Evolutionary conservation across 2,329 filamentous ascomycete genomes (phyloP).

Genomic region (Achaetomium macrosporum): DNA sequence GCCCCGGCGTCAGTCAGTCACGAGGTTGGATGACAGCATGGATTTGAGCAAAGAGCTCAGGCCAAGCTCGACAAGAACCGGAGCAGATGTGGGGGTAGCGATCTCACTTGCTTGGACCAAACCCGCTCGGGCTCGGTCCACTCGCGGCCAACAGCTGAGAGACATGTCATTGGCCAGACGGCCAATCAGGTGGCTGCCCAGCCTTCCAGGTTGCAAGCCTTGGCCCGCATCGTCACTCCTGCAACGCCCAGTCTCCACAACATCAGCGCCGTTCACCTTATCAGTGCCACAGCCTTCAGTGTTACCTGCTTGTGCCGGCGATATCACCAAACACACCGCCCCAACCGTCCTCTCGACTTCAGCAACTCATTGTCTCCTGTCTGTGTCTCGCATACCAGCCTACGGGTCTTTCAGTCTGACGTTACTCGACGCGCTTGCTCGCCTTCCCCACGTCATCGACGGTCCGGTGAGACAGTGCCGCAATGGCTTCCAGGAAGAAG

Average conservation of each 20-base stretch:
- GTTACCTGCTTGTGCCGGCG: background rate
- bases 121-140: slow-evolving; percentile 14
- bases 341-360: background rate
- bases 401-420: background rate
- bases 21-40: background rate
- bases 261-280: slow-evolving; percentile 12
- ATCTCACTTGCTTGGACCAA: slow-evolving; percentile 3
- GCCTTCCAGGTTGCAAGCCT: slow-evolving; percentile 5
- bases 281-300: slow-evolving; percentile 3
- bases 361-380: background rate
- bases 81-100: background rate
- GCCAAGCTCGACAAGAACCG: background rate
- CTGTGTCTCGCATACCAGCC: background rate
- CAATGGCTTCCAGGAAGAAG: slow-evolving; percentile 81
- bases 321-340: background rate
- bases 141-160: slow-evolving; percentile 8
- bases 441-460: slow-evolving; percentile 14
- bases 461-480: slow-evolving; percentile 24
- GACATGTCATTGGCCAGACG: slow-evolving; percentile 16
- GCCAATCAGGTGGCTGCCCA: slow-evolving; percentile 15
- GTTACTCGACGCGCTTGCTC: background rate
- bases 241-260: slow-evolving; percentile 10
- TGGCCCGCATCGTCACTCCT: slow-evolving; percentile 18
- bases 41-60: background rate
- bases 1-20: background rate